Conservation (phyloP, 352 stramenopile species). For the Globisporangium emineosum region DNA sequence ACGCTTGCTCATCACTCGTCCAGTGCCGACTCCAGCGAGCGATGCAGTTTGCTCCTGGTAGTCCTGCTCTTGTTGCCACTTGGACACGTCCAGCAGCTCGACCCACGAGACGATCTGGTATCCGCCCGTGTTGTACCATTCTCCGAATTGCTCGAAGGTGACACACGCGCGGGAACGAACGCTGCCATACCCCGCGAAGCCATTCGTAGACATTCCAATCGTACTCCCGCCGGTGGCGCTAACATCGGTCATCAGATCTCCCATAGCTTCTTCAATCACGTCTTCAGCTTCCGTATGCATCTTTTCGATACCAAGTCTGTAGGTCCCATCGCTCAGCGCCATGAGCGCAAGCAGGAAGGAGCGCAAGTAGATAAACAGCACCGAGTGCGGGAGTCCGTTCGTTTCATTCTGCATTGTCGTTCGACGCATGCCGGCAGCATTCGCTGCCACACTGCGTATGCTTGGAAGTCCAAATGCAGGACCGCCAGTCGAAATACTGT, state of each 20-base stretch:
- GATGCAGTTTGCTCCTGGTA: constrained; percentile 46
- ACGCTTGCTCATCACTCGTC: constrained; percentile 23
- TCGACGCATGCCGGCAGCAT: constrained; percentile 32
- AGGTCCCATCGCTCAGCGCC: constrained; percentile 81
- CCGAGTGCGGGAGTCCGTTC: constrained; percentile 71
- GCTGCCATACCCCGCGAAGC: constrained; percentile 60
- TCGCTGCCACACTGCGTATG: constrained; percentile 35
- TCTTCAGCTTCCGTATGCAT: constrained; percentile 86
- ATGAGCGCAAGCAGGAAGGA: constrained; percentile 85
- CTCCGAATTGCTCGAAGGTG: constrained; percentile 90
- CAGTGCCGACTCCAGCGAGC: constrained; percentile 22
- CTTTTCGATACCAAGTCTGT: constrained; percentile 78
- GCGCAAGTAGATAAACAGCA: constrained; percentile 83
- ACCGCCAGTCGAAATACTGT: constrained; percentile 50
- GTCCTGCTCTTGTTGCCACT: constrained; percentile 83
- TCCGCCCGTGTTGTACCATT: constrained; percentile 86
- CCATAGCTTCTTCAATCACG: constrained; percentile 83
- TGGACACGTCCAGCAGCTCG: constrained; percentile 75
- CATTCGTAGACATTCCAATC: constrained; percentile 25
- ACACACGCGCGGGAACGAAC: constrained; percentile 63
- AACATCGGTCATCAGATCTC: constrained; percentile 82
- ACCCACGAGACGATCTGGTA: constrained; percentile 86
- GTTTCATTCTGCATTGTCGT: constrained; percentile 38
- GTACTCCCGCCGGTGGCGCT: constrained; percentile 36
- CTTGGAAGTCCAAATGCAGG: constrained; percentile 56